Percentiles rank a stretch among this genome's conserved stretches.
Evolutionary conservation across 305 asterid species (phyloP).

Genomic region (Ajuga reptans): DNA sequence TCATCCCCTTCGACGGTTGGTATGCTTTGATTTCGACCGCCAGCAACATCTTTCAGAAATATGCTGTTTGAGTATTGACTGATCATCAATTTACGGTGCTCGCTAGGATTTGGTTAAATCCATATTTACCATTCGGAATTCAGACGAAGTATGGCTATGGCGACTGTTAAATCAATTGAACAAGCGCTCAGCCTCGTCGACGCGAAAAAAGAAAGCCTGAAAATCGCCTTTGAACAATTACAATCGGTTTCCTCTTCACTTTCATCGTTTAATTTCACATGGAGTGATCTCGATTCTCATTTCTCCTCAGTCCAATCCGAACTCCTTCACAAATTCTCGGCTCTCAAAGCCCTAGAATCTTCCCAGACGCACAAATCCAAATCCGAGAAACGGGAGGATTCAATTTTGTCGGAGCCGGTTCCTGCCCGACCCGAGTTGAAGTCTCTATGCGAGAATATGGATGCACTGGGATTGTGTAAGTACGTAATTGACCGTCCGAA

Average conservation of each 20-base stretch:
- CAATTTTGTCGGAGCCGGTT: slow-evolving; percentile 18
- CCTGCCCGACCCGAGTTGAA: slow-evolving; percentile 46
- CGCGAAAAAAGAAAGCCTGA: slow-evolving; percentile 34
- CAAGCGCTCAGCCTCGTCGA: slow-evolving; percentile 36
- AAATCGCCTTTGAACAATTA: slow-evolving; percentile 32
- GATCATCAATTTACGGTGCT: not conserved
- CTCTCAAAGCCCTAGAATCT: slow-evolving; percentile 32
- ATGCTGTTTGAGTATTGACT: not conserved
- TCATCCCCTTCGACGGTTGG: not conserved
- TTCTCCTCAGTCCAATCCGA: slow-evolving; percentile 40
- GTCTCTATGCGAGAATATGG: slow-evolving; percentile 46
- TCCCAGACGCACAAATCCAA: slow-evolving; percentile 14
- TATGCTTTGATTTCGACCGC: not conserved
- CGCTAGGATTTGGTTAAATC: not conserved
- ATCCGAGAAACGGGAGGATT: slow-evolving; percentile 11
- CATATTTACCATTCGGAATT: not conserved
- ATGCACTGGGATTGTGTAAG: slow-evolving; percentile 42
- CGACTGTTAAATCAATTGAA: slow-evolving; percentile 31
- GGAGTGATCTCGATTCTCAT: slow-evolving; percentile 48
- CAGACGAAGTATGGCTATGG: slow-evolving; percentile 24
- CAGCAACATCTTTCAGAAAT: not conserved
- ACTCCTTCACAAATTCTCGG: slow-evolving; percentile 32
- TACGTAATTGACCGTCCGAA: slow-evolving; percentile 44
- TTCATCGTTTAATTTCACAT: slow-evolving; percentile 32
- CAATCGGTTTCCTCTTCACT: slow-evolving; percentile 30